Evolutionary conservation across 2,329 filamentous ascomycete genomes (phyloP).

Genomic region (Polychaeton citri): DNA sequence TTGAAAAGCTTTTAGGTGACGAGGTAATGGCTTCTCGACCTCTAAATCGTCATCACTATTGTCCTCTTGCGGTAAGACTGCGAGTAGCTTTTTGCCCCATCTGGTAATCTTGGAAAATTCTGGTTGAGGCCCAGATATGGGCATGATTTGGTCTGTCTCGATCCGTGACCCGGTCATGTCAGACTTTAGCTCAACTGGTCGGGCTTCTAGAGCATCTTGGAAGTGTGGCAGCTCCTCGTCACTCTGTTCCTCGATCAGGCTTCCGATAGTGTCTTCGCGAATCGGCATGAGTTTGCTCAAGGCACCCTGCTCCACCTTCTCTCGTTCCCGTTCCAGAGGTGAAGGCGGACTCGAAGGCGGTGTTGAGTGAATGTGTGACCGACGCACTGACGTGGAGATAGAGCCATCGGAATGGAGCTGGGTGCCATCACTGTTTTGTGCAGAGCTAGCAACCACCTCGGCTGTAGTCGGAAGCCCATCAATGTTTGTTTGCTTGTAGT

Average conservation of each 20-base stretch:
- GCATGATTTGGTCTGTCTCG: slow-evolving; percentile 14
- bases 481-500: slow-evolving; percentile 31
- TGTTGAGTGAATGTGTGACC: slow-evolving; percentile 8
- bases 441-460: slow-evolving; percentile 11
- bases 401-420: slow-evolving; percentile 5
- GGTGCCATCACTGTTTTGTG: slow-evolving; percentile 16
- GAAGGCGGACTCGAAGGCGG: slow-evolving; percentile 33
- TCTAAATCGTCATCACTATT: slow-evolving; percentile 44
- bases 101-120: slow-evolving; percentile 15
- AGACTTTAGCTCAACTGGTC: neutral
- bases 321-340: slow-evolving; percentile 21
- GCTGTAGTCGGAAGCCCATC: slow-evolving; percentile 1
- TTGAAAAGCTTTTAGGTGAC: slow-evolving; percentile 19
- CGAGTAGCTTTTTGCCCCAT: slow-evolving; percentile 22
- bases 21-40: slow-evolving; percentile 35
- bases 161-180: neutral
- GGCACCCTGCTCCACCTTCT: slow-evolving; percentile 18
- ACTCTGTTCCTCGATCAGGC: slow-evolving; percentile 6
- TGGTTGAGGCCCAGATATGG: slow-evolving; percentile 2
- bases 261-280: slow-evolving; percentile 16
- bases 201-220: neutral
- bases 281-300: slow-evolving; percentile 18
- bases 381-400: slow-evolving; percentile 11
- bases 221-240: slow-evolving; percentile 13
- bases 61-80: slow-evolving; percentile 6